phyloP scores from a whole-genome alignment of 2,329 filamentous ascomycete species.

The Fusarium tjaetaba region DNA sequence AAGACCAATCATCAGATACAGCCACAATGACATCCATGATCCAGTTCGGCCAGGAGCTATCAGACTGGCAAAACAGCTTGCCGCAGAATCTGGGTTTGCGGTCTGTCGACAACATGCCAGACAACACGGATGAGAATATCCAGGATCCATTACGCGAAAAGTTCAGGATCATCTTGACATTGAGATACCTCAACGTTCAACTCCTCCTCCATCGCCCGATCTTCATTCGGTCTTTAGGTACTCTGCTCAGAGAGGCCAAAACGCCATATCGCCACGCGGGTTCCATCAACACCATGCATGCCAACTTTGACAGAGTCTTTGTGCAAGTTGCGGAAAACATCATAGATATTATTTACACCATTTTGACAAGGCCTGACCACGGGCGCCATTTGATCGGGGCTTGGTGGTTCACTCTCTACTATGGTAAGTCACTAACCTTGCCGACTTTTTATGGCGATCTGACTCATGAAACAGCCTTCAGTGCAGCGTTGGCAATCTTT shows the following conservation, averaged over 20 bases:
- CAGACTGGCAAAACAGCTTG: conserved; percentile 16
- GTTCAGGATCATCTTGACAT: not conserved
- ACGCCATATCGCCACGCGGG: not conserved
- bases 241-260: not conserved
- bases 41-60: conserved; percentile 24
- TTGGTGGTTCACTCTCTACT: conserved; percentile 36
- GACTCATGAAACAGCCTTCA: not conserved
- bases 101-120: not conserved
- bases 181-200: not conserved
- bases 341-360: conserved; percentile 12
- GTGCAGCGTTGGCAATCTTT: conserved; percentile 20
- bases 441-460: rapidly evolving
- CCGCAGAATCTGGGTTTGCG: not conserved
- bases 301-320: conserved; percentile 9
- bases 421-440: not conserved
- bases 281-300: conserved; percentile 13
- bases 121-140: not conserved
- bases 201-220: not conserved
- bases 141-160: not conserved
- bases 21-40: conserved; percentile 12
- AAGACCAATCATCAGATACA: not conserved
- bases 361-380: conserved; percentile 2
- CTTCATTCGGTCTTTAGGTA: not conserved
- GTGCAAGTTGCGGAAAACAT: conserved; percentile 9
- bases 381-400: conserved; percentile 22